phyloP scores from a whole-genome alignment of 2,329 filamentous ascomycete genomes.

The Chrysoporthe deuterocubensis region DNA sequence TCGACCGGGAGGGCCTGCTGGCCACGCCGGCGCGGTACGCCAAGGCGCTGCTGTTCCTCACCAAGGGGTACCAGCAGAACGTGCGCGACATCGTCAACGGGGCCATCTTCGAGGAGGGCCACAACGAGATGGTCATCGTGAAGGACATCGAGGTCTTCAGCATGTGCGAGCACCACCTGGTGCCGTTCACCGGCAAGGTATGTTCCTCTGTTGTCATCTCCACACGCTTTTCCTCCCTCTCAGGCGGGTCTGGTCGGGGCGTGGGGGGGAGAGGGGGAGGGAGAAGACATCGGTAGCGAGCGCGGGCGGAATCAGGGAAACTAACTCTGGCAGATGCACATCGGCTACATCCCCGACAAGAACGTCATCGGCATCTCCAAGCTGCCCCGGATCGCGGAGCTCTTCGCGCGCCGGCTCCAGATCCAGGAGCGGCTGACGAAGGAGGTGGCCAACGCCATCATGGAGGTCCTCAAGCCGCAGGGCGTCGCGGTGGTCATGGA shows the following conservation, averaged over 20 bases:
- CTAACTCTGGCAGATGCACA: constrained; percentile 76
- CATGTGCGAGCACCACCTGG: constrained; percentile 95
- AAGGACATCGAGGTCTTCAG: constrained; percentile 97
- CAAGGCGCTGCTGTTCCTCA: constrained; percentile 94
- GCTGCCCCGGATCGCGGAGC: constrained; percentile 91
- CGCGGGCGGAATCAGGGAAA: not conserved
- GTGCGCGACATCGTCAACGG: constrained; percentile 88
- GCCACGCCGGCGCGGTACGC: constrained; percentile 84
- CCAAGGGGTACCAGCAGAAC: constrained; percentile 96
- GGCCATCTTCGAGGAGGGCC: constrained; percentile 94
- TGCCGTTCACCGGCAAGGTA: constrained; percentile 95
- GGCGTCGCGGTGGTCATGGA: constrained; percentile 98
- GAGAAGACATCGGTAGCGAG: not conserved
- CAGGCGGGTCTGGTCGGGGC: too few relatives aligned
- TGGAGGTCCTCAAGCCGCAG: constrained; percentile 89
- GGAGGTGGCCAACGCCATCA: constrained; percentile 91
- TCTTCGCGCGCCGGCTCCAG: constrained; percentile 92
- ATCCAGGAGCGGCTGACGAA: constrained; percentile 96
- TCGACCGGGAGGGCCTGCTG: constrained; percentile 66
- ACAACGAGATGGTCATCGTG: constrained; percentile 96
- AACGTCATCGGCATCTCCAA: constrained; percentile 96
- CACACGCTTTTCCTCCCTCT: not conserved
- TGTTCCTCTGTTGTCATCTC: constrained; percentile 19
- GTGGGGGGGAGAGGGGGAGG: not conserved
- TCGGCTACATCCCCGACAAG: constrained; percentile 92